Conservation (phyloP, 805 yeast genomes). For the Candida namnaoensis region DNA sequence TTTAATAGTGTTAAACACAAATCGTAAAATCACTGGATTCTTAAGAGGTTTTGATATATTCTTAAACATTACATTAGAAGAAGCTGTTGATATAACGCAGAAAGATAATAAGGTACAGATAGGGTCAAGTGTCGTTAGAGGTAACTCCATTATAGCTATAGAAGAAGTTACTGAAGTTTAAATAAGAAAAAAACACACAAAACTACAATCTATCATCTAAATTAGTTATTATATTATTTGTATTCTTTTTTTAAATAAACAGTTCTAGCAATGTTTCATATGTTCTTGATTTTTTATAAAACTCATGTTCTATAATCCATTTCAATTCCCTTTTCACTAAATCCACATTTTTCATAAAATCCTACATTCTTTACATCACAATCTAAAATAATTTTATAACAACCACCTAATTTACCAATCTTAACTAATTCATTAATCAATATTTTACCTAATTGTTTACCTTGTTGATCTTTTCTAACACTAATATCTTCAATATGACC, state of each 20-base stretch:
- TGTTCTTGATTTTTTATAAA: too few species aligned
- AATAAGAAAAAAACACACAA: conserved; percentile 16
- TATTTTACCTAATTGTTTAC: conserved; percentile 66
- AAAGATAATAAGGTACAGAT: conserved; percentile 43
- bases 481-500: conserved; percentile 97
- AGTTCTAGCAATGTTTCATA: too few species aligned
- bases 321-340: conserved; percentile 53
- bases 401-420: conserved; percentile 52
- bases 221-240: too few species aligned
- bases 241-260: too few species aligned
- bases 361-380: conserved; percentile 77
- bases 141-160: conserved; percentile 67
- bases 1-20: conserved; percentile 67
- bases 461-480: conserved; percentile 67
- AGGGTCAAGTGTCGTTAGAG: conserved; percentile 70
- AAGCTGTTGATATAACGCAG: conserved; percentile 52
- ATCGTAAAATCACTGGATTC: conserved; percentile 70
- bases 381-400: conserved; percentile 86
- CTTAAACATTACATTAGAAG: conserved; percentile 62
- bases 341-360: conserved; percentile 87
- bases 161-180: conserved; percentile 35
- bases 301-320: conserved; percentile 41
- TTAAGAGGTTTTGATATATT: conserved; percentile 83
- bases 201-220: too few species aligned
- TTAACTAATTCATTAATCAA: conserved; percentile 55